Evolutionary conservation across 2,329 filamentous ascomycete species (phyloP).

Genomic region (Dryadomyces quercivorus): DNA sequence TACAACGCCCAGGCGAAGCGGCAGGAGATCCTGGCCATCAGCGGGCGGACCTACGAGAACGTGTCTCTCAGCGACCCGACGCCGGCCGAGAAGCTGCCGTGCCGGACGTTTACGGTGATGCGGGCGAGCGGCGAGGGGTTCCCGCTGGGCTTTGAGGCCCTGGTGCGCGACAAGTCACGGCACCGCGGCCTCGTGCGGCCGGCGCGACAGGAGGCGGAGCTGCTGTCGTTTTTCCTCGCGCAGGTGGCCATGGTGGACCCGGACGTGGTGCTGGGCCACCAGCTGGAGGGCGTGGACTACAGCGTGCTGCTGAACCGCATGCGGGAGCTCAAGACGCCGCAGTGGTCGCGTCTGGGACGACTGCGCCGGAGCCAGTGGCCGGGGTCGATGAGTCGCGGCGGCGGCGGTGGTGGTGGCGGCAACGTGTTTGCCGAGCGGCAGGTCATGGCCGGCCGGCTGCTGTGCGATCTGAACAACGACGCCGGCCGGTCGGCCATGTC

Average conservation of each 20-base stretch:
- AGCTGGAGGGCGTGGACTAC: conserved; percentile 95
- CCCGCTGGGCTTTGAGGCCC: conserved; percentile 73
- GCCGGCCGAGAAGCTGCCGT: conserved; percentile 76
- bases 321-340: conserved; percentile 79
- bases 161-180: conserved; percentile 54
- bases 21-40: conserved; percentile 87
- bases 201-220: conserved; percentile 71
- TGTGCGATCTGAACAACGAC: conserved; percentile 92
- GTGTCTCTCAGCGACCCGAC: conserved; percentile 79
- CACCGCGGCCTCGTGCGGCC: conserved; percentile 61
- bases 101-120: conserved; percentile 83
- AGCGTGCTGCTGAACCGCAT: conserved; percentile 79
- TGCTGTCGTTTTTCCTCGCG: conserved; percentile 80
- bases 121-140: conserved; percentile 66
- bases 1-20: conserved; percentile 91
- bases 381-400: conserved; percentile 69
- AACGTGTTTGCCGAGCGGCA: conserved; percentile 92
- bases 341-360: conserved; percentile 88
- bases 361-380: conserved; percentile 81
- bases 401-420: conserved; percentile 74
- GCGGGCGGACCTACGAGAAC: conserved; percentile 85
- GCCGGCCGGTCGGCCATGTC: conserved; percentile 94
- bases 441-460: conserved; percentile 72
- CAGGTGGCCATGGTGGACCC: conserved; percentile 81
- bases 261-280: conserved; percentile 86